A percentile compares a stretch with the other conserved stretches of the same genome.
phyloP scores from a whole-genome alignment of 2,329 filamentous ascomycete genomes.

The Colletotrichum tabaci region DNA sequence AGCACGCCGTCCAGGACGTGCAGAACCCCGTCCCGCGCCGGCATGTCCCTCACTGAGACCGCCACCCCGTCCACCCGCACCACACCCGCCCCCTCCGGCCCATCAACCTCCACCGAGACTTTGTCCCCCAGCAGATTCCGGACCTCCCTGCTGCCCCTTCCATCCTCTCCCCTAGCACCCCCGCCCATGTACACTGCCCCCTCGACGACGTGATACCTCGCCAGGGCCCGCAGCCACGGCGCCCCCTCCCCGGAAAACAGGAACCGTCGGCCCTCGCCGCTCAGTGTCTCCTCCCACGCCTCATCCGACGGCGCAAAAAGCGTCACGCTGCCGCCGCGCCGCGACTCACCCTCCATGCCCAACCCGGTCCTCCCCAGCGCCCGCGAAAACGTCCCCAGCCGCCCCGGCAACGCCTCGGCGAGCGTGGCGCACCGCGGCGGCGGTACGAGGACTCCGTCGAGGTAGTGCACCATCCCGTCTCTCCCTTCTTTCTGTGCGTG shows the following conservation, averaged over 20 bases:
- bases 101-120: neutral
- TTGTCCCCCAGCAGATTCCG: constrained; percentile 5
- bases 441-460: constrained; percentile 37
- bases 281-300: constrained; percentile 8
- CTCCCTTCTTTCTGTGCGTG: neutral
- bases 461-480: constrained; percentile 26
- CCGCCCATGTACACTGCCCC: constrained; percentile 5
- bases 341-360: neutral
- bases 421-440: constrained; percentile 31
- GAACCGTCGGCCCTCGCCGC: neutral
- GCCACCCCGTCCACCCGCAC: neutral
- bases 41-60: constrained; percentile 15
- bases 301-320: constrained; percentile 31
- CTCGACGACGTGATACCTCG: constrained; percentile 24
- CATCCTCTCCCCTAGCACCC: neutral
- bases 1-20: constrained; percentile 29
- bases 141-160: neutral
- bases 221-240: constrained; percentile 5
- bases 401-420: constrained; percentile 15
- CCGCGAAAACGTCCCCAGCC: constrained; percentile 12
- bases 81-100: neutral
- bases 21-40: constrained; percentile 24
- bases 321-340: neutral
- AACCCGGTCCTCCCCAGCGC: constrained; percentile 1
- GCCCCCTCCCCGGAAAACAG: neutral